A percentile compares a stretch with the other conserved stretches of the same genome.
These are phyloP conservation scores for Exophiala viscosa DNA, from an alignment of 2,329 filamentous ascomycete species.

Conservation along the genomic window DNA sequence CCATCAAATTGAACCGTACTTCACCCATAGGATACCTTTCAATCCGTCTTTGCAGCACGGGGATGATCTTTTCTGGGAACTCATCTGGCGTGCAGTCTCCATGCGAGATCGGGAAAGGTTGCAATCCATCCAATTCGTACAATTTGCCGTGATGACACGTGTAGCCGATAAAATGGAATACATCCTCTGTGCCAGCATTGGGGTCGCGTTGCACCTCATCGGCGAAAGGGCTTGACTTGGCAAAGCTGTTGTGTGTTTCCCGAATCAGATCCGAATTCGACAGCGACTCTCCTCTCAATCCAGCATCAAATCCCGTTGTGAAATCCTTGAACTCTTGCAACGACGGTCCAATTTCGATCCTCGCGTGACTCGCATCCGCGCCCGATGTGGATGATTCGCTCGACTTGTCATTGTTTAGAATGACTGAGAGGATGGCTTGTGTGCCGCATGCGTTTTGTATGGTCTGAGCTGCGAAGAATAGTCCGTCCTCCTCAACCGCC, in stretches of 20 bases:
- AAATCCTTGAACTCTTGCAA: conserved; percentile 82
- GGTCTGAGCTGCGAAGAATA: conserved; percentile 91
- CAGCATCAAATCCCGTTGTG: conserved; percentile 74
- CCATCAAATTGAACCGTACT: conserved; percentile 93
- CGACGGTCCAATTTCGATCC: conserved; percentile 66
- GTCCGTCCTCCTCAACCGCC: conserved; percentile 58
- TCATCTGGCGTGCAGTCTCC: conserved; percentile 65
- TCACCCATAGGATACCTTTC: conserved; percentile 79
- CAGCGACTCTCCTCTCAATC: conserved; percentile 67
- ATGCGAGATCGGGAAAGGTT: conserved; percentile 87
- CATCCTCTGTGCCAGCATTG: conserved; percentile 74
- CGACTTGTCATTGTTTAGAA: conserved; percentile 72
- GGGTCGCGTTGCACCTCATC: conserved; percentile 77
- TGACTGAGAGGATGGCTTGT: conserved; percentile 85
- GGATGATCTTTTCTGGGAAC: conserved; percentile 77
- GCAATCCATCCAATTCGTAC: conserved; percentile 93
- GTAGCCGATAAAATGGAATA: conserved; percentile 98
- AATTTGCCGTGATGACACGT: conserved; percentile 72
- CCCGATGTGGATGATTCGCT: conserved; percentile 29
- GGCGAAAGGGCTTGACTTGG: conserved; percentile 80
- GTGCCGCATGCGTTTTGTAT: conserved; percentile 99
- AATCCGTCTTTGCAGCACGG: conserved; percentile 81
- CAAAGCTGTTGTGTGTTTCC: conserved; percentile 85
- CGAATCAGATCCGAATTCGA: conserved; percentile 69
- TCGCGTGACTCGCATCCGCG: conserved; percentile 12